Conservation (phyloP, 2,329 filamentous ascomycete species). For the Fusarium equiseti region DNA sequence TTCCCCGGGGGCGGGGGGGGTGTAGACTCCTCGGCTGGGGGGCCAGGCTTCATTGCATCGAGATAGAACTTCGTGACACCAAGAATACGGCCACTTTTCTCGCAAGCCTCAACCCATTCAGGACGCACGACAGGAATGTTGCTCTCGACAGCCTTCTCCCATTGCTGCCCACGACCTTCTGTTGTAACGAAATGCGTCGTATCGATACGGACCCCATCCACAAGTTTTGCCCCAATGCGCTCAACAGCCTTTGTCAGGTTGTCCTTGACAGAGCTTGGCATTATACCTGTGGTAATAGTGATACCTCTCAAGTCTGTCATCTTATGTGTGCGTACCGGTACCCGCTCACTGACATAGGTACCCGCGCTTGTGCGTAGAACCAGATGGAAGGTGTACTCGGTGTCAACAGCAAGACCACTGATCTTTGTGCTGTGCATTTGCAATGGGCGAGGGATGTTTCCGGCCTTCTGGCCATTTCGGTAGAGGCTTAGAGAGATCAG, state of each 20-base stretch:
- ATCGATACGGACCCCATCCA: conserved; percentile 91
- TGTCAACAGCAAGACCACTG: conserved; percentile 93
- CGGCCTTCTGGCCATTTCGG: conserved; percentile 96
- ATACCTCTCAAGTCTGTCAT: conserved; percentile 98
- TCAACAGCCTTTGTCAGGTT: conserved; percentile 81
- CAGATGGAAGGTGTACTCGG: conserved; percentile 94
- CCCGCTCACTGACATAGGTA: conserved; percentile 84
- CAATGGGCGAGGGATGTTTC: conserved; percentile 88
- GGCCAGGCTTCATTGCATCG: conserved; percentile 74
- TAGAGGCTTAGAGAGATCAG: conserved; percentile 90
- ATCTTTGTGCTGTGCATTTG: conserved; percentile 97
- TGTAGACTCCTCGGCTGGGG: conserved; percentile 53
- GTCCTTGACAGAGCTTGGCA: conserved; percentile 80
- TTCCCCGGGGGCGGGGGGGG: conserved; percentile 51
- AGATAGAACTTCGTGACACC: conserved; percentile 97
- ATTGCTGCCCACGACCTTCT: conserved; percentile 87
- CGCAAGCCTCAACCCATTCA: conserved; percentile 98
- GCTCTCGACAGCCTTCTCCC: conserved; percentile 98
- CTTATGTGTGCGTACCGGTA: conserved; percentile 92
- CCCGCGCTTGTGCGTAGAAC: conserved; percentile 92
- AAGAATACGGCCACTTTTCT: conserved; percentile 90
- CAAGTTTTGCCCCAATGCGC: conserved; percentile 91
- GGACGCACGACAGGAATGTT: conserved; percentile 97
- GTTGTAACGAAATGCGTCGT: conserved; percentile 99
- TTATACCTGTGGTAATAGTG: conserved; percentile 90